These are phyloP conservation scores for Penicillium decumbens DNA, from an alignment of 2,329 filamentous ascomycete genomes.

Conservation along the genomic window DNA sequence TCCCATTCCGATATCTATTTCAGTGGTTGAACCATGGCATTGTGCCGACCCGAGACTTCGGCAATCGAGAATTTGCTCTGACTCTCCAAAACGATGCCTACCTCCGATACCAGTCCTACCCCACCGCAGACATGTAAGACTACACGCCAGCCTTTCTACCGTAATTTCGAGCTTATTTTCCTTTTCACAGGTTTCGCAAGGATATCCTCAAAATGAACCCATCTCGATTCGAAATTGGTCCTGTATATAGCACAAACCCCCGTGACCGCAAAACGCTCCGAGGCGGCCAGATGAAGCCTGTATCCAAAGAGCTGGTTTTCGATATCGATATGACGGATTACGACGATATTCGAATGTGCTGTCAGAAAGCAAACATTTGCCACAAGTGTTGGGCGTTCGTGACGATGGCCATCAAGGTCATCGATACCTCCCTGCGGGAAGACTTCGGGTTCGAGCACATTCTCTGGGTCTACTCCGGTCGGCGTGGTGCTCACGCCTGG, in stretches of 20 bases:
- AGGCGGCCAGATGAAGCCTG: conserved; percentile 72
- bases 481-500: conserved; percentile 96
- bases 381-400: conserved; percentile 94
- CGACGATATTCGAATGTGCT: conserved; percentile 93
- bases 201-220: conserved; percentile 85
- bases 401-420: conserved; percentile 93
- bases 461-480: conserved; percentile 96
- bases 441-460: conserved; percentile 98
- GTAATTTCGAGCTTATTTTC: conserved; percentile 16
- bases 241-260: conserved; percentile 92
- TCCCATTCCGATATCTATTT: conserved; percentile 90
- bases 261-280: conserved; percentile 84
- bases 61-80: conserved; percentile 91
- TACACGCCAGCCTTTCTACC: not conserved
- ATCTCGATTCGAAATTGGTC: conserved; percentile 94
- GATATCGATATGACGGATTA: conserved; percentile 99
- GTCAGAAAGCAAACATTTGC: conserved; percentile 88
- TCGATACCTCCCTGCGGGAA: conserved; percentile 79
- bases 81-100: conserved; percentile 91
- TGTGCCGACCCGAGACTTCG: conserved; percentile 79
- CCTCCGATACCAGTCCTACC: conserved; percentile 81
- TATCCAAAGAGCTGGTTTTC: conserved; percentile 93
- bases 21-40: conserved; percentile 97
- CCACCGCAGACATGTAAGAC: conserved; percentile 58
- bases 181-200: conserved; percentile 66